phyloP scores from a whole-genome alignment of 139 green algal species.

The Microglena sp. region DNA sequence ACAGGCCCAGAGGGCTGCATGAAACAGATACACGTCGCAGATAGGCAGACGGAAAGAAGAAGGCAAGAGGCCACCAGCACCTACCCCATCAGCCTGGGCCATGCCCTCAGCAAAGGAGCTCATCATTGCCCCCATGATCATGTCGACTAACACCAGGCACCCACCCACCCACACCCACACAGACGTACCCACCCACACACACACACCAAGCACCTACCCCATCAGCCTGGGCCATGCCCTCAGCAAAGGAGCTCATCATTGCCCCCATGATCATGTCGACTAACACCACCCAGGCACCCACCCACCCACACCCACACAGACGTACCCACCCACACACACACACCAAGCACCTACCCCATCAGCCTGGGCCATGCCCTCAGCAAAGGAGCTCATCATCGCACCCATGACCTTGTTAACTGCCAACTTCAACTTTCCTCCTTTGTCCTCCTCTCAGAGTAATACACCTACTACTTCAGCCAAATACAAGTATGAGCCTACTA shows the following conservation, averaged over 20 bases:
- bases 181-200: too few species aligned
- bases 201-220: not conserved
- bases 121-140: not conserved
- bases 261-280: not conserved
- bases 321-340: too few species aligned
- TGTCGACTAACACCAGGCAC: too few species aligned
- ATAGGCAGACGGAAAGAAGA: too few species aligned
- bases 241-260: constrained; percentile 16
- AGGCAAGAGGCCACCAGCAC: too few species aligned
- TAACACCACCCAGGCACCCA: too few species aligned
- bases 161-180: not conserved
- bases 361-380: constrained; percentile 51
- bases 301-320: not conserved
- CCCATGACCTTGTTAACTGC: too few species aligned
- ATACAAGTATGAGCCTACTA: too few species aligned
- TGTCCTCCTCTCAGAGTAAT: constrained; percentile 69
- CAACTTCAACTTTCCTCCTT: constrained; percentile 92
- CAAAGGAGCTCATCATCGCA: constrained; percentile 17
- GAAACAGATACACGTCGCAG: too few species aligned
- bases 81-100: constrained; percentile 34
- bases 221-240: constrained; percentile 52
- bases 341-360: constrained; percentile 11
- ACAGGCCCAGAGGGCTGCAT: too few species aligned
- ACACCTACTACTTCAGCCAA: not conserved
- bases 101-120: constrained; percentile 41